phyloP scores from a whole-genome alignment of 345 rosid species.

The Adansonia digitata region DNA sequence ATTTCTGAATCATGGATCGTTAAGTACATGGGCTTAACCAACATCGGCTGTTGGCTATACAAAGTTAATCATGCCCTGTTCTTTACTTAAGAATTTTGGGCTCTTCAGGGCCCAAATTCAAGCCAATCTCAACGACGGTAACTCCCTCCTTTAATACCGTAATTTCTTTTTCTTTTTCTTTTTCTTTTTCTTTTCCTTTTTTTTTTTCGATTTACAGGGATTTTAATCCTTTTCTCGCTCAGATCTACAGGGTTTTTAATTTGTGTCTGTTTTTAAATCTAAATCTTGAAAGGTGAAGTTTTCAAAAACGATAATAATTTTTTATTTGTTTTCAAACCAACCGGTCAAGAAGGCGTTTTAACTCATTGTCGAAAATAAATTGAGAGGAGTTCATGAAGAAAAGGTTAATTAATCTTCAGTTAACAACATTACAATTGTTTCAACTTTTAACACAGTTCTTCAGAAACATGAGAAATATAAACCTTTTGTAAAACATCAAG shows the following conservation, averaged over 20 bases:
- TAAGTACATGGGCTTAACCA: neutral
- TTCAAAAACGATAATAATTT: too few species aligned
- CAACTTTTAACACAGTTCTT: neutral
- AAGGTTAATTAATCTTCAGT: neutral
- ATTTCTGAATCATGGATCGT: neutral
- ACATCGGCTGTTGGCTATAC: neutral
- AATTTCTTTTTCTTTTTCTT: too few species aligned
- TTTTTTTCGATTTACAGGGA: too few species aligned
- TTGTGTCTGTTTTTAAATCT: too few species aligned
- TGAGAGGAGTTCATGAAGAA: neutral
- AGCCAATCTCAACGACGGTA: too few species aligned
- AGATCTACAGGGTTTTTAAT: too few species aligned
- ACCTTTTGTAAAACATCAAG: slow-evolving; percentile 4
- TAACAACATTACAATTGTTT: neutral
- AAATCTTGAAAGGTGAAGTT: too few species aligned
- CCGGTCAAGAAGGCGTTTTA: too few species aligned
- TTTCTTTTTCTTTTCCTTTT: too few species aligned
- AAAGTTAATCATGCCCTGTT: neutral
- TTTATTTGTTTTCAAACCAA: too few species aligned
- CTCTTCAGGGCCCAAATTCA: neutral
- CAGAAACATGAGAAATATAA: slow-evolving; percentile 8
- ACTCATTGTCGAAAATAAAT: neutral
- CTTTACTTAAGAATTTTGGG: neutral
- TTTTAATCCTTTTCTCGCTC: too few species aligned
- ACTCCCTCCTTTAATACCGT: too few species aligned